Evolutionary conservation across 2,329 filamentous ascomycete species (phyloP), one percentile per base, ranked within the genome.

Genomic region (Hypoxylon sp.): DNA sequence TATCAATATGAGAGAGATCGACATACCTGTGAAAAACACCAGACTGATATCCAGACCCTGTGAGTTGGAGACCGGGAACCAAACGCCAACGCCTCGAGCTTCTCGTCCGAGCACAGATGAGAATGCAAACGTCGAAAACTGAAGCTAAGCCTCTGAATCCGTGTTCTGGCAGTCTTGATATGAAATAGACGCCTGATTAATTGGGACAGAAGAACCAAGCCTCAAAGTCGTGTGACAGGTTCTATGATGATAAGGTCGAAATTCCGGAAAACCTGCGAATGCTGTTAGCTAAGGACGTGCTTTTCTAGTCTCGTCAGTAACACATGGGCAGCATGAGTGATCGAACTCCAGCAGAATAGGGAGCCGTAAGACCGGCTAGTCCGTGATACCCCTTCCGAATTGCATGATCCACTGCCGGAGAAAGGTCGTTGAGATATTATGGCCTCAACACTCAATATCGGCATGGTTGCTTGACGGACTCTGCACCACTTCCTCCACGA

Each of bases 71-170:
- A 69, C 62, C 61, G 67, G 66, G 65, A 69, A 68, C 67, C 60
- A 58, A 73, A 73, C 70, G 69, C 70, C 71, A 66, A 72, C 70
- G 70, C 69, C 70, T 66, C 62, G 59, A 51, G 38, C 43, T 67
- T 60, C 45, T 65, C 55, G 58, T 65, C 62, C 56, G 67, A 65
- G 64, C 69, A 58, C 62, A 67, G 64, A 62, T 62, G 60, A 54
- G 64, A 69, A 72, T 67, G 69, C 65, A 66, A 69, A 69, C 51
- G 66, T 67, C 54, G 65, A 64, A 60, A 67, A 65, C 63, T 64
- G 64, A 66, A 69, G 67, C 60, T 55, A 63, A 62, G 55, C 66
- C 61, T 65, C 63, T 57, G 57, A 62, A 53, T 66, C 58, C 52
- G 53, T 58, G 43, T 59, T 63, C 64, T 48, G 55, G 57, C 48